Conservation (phyloP, 768 basidiomycete genomes). For the Pisolithus microcarpus region DNA sequence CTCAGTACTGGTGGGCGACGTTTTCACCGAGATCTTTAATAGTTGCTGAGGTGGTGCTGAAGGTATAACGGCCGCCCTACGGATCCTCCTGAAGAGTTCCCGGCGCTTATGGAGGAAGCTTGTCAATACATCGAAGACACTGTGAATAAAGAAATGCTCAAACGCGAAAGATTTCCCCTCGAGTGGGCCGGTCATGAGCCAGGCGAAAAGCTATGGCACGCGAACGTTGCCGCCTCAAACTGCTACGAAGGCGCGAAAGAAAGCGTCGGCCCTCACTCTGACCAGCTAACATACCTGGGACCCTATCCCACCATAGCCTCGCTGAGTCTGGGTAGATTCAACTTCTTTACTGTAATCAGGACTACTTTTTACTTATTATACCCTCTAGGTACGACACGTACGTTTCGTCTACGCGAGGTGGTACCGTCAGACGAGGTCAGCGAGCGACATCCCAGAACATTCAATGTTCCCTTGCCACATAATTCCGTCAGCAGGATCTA, state of each 20-base stretch:
- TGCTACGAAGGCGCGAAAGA: conserved; percentile 80
- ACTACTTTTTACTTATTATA: background rate
- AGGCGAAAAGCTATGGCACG: conserved; percentile 47
- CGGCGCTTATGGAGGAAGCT: conserved; percentile 70
- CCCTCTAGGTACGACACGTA: conserved; percentile 52
- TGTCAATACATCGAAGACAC: conserved; percentile 61
- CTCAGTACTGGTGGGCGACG: conserved; percentile 56
- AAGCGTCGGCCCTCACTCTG: conserved; percentile 76
- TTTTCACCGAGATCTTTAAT: background rate
- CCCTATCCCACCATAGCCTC: conserved; percentile 85
- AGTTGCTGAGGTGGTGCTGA: conserved; percentile 6
- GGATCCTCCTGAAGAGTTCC: conserved; percentile 50
- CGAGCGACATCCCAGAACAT: conserved; percentile 58
- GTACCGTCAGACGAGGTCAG: conserved; percentile 55
- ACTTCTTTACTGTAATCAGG: background rate
- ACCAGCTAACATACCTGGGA: conserved; percentile 74
- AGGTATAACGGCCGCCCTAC: conserved; percentile 79
- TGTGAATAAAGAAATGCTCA: conserved; percentile 65
- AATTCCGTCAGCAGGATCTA: conserved; percentile 53
- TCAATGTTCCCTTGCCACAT: conserved; percentile 68
- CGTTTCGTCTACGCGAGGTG: conserved; percentile 72
- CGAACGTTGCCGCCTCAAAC: conserved; percentile 82
- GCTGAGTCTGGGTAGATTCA: conserved; percentile 61
- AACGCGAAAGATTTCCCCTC: conserved; percentile 50
- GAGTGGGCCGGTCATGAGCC: conserved; percentile 51